Evolutionary conservation across 1,284 basidiomycete genomes (phyloP), one percentile per base, ranked within the genome.

Genomic region (Calocybe gambosa): DNA sequence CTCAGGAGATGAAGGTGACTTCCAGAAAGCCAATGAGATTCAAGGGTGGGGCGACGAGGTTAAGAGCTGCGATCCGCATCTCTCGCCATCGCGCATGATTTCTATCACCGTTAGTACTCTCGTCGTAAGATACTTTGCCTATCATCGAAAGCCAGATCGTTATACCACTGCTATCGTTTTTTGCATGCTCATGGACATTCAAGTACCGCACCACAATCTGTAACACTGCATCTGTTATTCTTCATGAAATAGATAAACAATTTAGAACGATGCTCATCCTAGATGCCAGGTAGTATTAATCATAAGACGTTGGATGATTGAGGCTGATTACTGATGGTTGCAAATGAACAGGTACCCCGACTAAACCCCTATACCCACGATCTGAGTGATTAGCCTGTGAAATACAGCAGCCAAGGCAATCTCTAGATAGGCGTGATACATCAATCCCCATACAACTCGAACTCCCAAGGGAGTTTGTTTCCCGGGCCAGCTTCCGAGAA

Each of bases 381-480:
- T n/a, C n/a, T n/a, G n/a, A n/a, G n/a, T n/a, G n/a, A n/a, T n/a
- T n/a, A n/a, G n/a, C n/a, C n/a, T n/a, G n/a, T n/a, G n/a, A n/a
- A n/a, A n/a, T n/a, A n/a, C n/a, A n/a, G n/a, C n/a, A n/a, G n/a
- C n/a, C n/a, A n/a, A n/a, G n/a, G n/a, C n/a, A n/a, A n/a, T n/a
- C n/a, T n/a, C n/a, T n/a, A n/a, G n/a, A n/a, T n/a, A n/a, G n/a
- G n/a, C n/a, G n/a, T n/a, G n/a, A n/a, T n/a, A n/a, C 21, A 23
- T 48, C 49, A 46, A 12, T n/a, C 37, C 7, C 52, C 57, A 51
- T 73, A 74, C 37, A 76, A 63, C 55, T 80, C 73, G 58, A 89
- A 85, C 66, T 89, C 86, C 83, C 82, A 86, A 42, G 85, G 82
- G 7, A 71, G 53, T 42, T 64, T 67, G 51, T 80, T 78, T 49